Base-by-base conservation (phyloP, 148 eudicot species). In the Persicaria tinctoria region DNA sequence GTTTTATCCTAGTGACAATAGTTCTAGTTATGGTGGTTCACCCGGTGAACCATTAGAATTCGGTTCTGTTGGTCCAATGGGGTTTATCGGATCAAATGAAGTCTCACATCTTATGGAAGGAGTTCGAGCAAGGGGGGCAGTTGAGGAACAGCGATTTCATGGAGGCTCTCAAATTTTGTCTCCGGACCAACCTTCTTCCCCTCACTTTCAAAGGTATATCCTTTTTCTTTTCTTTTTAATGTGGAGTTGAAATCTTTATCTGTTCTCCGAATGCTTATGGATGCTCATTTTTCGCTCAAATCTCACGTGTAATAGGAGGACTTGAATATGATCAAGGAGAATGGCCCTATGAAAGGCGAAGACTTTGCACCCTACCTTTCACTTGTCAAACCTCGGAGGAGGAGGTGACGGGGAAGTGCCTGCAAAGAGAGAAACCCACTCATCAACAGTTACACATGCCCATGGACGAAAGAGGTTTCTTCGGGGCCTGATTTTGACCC, bases 121-220 rank as follows among this genome's bases (percentile, higher is more conserved):
- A 72, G 78, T 69, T 77, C 84, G 81, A 66, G 47, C 74, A 44
- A 78, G 87, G 80, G 84, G 80, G 55, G 60, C 81, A 10, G 80
- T 79, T 74, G 92, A 89, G 72, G 91, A 87, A 53, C 90, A 78
- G 73, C 84, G 89, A 72, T 82, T 83, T 74, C 88, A 78, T 78
- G 83, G 92, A 73, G 74, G 73, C 64, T 81, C 90, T 9, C 93
- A 79, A 44, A 80, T 47, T 50, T 85, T 91, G 77, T 89, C 97
- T 13, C 94, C 94, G 44, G 92, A 91, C 66, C 92, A 82, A 56
- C 91, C 97, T 45, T 87, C 94, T 70, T 89, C 92, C 13, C 94
- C 92, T 51, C 94, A 84, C 79, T 74, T 83, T 71, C 87, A 79
- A 76, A 85, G 92, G 94, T 74, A 27, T 47, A 62, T 79, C 6